A percentile compares a stretch with the other conserved stretches of the same genome.
Conservation (phyloP, 192 early-diverging fungal genomes). For the Lobosporangium transversale region DNA sequence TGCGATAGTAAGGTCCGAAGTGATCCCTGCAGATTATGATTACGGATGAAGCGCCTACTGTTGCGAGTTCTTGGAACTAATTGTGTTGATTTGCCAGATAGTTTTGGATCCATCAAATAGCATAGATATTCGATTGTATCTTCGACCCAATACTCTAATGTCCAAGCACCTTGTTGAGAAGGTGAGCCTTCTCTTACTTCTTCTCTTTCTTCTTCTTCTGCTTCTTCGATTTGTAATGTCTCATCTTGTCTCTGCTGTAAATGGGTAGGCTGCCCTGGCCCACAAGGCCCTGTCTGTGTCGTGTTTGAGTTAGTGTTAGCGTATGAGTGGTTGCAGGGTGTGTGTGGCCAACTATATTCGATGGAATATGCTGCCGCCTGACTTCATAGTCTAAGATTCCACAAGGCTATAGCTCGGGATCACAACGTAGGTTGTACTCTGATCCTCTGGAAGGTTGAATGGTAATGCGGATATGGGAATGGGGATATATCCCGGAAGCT, state of each 20-base stretch:
- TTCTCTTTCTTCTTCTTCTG: background rate
- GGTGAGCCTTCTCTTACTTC: background rate
- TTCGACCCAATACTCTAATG: constrained; percentile 42
- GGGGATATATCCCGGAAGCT: constrained; percentile 27
- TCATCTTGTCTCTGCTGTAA: no score
- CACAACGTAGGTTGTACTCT: constrained; percentile 32
- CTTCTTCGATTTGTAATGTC: no score
- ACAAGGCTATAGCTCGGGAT: constrained; percentile 25
- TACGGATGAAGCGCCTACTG: no score
- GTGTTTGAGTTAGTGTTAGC: no score
- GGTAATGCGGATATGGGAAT: background rate
- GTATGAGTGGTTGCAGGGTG: no score
- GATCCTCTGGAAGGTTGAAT: constrained; percentile 17
- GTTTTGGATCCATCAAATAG: constrained; percentile 47
- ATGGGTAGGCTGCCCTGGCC: no score
- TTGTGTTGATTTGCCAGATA: constrained; percentile 8
- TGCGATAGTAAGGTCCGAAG: no score
- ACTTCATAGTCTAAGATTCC: constrained; percentile 27
- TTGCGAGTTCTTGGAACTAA: constrained; percentile 18
- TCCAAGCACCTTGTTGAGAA: constrained; percentile 16
- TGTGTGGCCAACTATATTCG: no score
- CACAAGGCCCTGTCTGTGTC: no score
- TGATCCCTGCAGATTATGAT: no score
- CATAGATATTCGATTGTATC: constrained; percentile 35
- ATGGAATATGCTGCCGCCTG: no score